Conservation (phyloP, 768 basidiomycete species). For the Galerina marginata region DNA sequence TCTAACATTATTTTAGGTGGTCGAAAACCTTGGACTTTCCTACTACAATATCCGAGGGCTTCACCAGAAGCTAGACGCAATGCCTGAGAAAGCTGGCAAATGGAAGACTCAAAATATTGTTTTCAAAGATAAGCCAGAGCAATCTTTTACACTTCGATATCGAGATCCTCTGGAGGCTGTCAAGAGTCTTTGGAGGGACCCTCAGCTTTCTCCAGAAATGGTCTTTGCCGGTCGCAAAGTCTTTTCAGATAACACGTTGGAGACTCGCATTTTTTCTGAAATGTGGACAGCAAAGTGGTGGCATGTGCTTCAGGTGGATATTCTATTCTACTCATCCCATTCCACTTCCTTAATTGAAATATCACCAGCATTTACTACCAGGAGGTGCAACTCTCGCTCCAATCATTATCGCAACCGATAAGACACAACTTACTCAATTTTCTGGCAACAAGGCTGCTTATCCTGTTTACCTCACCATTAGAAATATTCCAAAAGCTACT, state of each 20-base stretch:
- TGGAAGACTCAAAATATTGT: constrained; percentile 27
- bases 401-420: constrained; percentile 42
- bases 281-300: constrained; percentile 46
- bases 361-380: not conserved
- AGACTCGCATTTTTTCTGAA: constrained; percentile 35
- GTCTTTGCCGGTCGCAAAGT: constrained; percentile 29
- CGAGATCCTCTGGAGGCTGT: constrained; percentile 37
- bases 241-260: constrained; percentile 18
- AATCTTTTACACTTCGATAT: constrained; percentile 23
- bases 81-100: constrained; percentile 26
- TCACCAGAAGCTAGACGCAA: constrained; percentile 30
- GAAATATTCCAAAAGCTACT: constrained; percentile 39
- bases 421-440: constrained; percentile 41
- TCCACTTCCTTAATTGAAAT: not conserved
- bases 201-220: constrained; percentile 31
- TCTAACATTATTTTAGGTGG: not conserved
- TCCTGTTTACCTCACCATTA: constrained; percentile 49
- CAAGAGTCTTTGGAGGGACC: constrained; percentile 34
- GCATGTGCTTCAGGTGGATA: constrained; percentile 39
- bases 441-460: constrained; percentile 40
- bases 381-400: constrained; percentile 33
- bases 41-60: constrained; percentile 26
- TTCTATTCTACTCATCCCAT: not conserved
- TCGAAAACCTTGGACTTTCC: constrained; percentile 25
- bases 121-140: constrained; percentile 24